These are phyloP conservation scores for Termitomyces sp. DNA, from an alignment of 768 basidiomycete species.

Conservation along the genomic window DNA sequence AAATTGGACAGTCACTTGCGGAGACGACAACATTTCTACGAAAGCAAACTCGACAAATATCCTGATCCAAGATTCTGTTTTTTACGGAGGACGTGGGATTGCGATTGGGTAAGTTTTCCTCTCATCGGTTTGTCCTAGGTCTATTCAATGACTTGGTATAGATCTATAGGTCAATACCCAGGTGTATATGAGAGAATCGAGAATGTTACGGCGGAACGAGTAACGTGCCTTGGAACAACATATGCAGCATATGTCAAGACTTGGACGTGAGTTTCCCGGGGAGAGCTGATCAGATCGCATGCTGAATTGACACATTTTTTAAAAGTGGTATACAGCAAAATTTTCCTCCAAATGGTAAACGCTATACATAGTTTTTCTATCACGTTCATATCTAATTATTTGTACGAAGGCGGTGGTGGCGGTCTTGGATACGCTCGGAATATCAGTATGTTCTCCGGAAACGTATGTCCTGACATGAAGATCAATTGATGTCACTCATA, in stretches of 20 bases:
- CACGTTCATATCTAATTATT: background rate
- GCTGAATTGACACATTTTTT: background rate
- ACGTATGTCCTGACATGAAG: background rate
- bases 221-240: slow-evolving; percentile 17
- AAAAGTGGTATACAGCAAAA: slow-evolving; percentile 20
- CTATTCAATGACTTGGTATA: background rate
- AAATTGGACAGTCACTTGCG: slow-evolving; percentile 30
- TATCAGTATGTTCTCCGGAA: slow-evolving; percentile 12
- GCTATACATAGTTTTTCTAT: too few species aligned
- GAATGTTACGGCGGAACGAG: slow-evolving; percentile 22
- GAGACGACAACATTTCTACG: slow-evolving; percentile 32
- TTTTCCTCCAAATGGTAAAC: slow-evolving; percentile 26
- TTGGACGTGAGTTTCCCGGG: slow-evolving; percentile 20
- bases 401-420: slow-evolving; percentile 21
- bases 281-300: background rate
- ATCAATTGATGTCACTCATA: background rate
- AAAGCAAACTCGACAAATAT: slow-evolving; percentile 38
- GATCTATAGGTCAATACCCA: slow-evolving; percentile 28
- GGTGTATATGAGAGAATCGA: slow-evolving; percentile 23
- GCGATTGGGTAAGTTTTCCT: slow-evolving; percentile 26
- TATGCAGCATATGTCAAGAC: slow-evolving; percentile 28
- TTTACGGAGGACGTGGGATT: slow-evolving; percentile 31
- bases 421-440: slow-evolving; percentile 25
- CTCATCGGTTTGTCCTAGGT: background rate
- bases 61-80: slow-evolving; percentile 29